Evolutionary conservation across 164 flowering plant species (phyloP), one percentile per base, ranked within the genome.

Genomic region (Stephania japonica): DNA sequence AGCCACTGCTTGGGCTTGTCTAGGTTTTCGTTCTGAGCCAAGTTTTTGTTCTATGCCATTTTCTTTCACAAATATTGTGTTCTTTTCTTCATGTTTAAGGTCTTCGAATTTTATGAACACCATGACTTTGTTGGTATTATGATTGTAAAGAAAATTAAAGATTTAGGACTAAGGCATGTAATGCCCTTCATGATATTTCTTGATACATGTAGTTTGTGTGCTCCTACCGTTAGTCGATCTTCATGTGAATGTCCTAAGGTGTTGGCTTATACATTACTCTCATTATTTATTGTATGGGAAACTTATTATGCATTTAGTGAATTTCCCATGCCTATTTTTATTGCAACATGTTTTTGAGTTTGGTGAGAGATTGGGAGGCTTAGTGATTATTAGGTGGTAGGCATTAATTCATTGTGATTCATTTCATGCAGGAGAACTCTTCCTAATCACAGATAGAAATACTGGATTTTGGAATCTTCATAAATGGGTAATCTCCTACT

Each of bases 391-490:
- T 42, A 65, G 41, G 41, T 66, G 53, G 42, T 26, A 14, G 42
- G 42, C 24, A 9, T 65, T 50, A 61, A 69, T 69, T 56, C 61
- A n/a, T 64, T 42, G 10, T 56, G 13, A 56, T 47, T 83, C 75
- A n/a, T 70, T 75, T 68, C 61, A 19, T 85, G 84, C 97, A 95
- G 99, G 98, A 56, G 97, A 91, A 73, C 86, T 93, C 19, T 90
- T 84, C 78, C 89, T 95, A 73, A 75, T 95, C 49, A 93, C 91
- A 44, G 99, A 95, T 75, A 86, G 97, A 72, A 77, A 83, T 65
- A 87, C 53, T 83, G 99, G 99, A 62, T 93, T 86, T 75, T 95
- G 98, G 98, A 95, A 95, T 83, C 77, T 95, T 56, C 82, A 89
- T 77, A 95, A 86, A 87, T 95, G 99, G 99, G 98, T 93, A 85